Base-by-base conservation (phyloP, 805 yeast species). In the Saccharomycopsis olivae region DNA sequence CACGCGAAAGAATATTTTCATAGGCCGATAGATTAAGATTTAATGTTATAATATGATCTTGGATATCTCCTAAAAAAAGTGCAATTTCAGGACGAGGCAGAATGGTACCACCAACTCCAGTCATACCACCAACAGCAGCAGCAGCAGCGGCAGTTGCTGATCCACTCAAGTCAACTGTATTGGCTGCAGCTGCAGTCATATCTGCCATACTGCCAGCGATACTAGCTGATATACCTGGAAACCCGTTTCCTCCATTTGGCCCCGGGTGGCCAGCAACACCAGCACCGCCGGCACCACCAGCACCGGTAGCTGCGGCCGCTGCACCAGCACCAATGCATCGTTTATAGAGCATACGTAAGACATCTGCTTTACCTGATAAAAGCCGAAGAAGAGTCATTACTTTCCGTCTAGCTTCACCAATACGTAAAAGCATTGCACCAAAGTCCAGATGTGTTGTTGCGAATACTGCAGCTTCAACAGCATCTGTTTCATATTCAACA, bases 31-130 rank as follows among this genome's bases (percentile, higher is more conserved):
- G 68, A 54, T 86, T 88, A 62, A 87, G 96, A 60, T 76, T 82
- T 96, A 89, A 89, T 14, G 97, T 89, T 43, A 88, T 78, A 53
- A 89, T 82, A 71, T 88, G 97, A 68, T 88, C 96, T 62, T 87
- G 96, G 55, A 88, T 88, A 73, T 88, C 97, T 42, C 96, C 96
- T 47, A 88, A 62, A 58, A 85, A 89, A 48, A 88, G 66, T 0
- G 94, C 95, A 60, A 88, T 88, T 53, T 89, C 96, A 20, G 82
- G 89, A 53, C 94, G 71, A 38, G 96, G 95, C 51, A 15, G 28
- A 20, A 34, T 34, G 11, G 25, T 24, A 10, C 17, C 35, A 9
- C 33, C 33, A 29, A 29, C 9, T 9, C n/a, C 33, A 14, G 35
- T 15, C n/a, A 5, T 8, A 15, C 24, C 21, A 31, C 20, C 16